Conservation (phyloP, 2,329 filamentous ascomycete species). For the Fusarium torulosum region DNA sequence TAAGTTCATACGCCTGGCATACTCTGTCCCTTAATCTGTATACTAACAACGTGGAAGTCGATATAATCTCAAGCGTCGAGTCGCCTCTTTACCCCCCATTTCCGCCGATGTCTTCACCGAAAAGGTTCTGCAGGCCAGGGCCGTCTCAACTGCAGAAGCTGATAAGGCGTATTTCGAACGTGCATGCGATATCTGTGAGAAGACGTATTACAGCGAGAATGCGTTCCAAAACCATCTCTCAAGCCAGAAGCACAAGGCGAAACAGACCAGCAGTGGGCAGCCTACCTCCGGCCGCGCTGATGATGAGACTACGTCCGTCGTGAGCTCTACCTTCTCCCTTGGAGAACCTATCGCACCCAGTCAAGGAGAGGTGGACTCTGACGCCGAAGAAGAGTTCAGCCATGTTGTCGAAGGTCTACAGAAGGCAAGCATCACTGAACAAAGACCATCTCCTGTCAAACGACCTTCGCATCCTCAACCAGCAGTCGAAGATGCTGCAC, state of each 20-base stretch:
- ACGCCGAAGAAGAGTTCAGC: constrained; percentile 80
- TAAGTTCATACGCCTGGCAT: constrained; percentile 63
- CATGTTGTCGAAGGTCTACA: constrained; percentile 83
- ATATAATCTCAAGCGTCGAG: constrained; percentile 95
- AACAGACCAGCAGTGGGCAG: constrained; percentile 62
- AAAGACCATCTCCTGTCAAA: constrained; percentile 64
- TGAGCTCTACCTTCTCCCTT: constrained; percentile 92
- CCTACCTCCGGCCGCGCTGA: constrained; percentile 55
- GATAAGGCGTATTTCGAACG: constrained; percentile 91
- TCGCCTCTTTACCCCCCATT: constrained; percentile 90
- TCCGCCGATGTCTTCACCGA: constrained; percentile 94
- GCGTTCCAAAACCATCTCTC: constrained; percentile 92
- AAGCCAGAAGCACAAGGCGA: constrained; percentile 85
- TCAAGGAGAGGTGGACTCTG: constrained; percentile 68
- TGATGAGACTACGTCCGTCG: constrained; percentile 83
- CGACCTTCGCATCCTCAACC: constrained; percentile 66
- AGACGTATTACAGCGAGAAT: constrained; percentile 97
- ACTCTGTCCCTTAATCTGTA: neutral
- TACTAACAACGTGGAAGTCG: constrained; percentile 65
- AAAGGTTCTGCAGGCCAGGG: constrained; percentile 93
- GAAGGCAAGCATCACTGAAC: constrained; percentile 74
- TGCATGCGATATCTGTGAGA: constrained; percentile 83
- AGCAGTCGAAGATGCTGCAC: constrained; percentile 57
- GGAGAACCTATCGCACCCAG: constrained; percentile 77
- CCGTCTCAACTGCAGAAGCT: constrained; percentile 83